Conservation (phyloP, 805 yeast species). For the Wickerhamiella domercqiae region DNA sequence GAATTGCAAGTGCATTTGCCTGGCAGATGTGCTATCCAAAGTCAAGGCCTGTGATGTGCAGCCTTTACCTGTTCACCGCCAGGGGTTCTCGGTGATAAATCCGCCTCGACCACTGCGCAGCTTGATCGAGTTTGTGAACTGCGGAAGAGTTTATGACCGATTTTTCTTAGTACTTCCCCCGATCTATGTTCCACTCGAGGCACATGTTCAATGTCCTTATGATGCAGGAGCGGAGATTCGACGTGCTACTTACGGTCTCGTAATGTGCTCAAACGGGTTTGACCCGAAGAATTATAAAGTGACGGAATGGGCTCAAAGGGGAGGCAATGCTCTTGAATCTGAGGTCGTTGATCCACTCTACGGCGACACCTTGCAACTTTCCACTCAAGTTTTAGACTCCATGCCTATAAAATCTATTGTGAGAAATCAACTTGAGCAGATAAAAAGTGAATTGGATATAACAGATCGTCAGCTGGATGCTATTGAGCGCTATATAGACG, state of each 20-base stretch:
- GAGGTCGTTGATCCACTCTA: slow-evolving; percentile 1
- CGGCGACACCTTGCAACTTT: neutral
- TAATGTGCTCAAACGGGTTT: slow-evolving; percentile 1
- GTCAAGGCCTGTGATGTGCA: neutral
- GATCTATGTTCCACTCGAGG: neutral
- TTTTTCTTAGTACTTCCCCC: slow-evolving; percentile 2
- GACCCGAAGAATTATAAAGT: neutral
- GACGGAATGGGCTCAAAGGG: neutral
- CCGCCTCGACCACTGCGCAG: slow-evolving; percentile 1
- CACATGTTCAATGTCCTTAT: neutral
- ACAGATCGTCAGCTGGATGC: neutral
- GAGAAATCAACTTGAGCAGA: slow-evolving; percentile 4
- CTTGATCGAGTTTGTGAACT: slow-evolving; percentile 2
- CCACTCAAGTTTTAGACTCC: neutral
- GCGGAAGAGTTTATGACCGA: slow-evolving; percentile 4
- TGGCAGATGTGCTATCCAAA: neutral
- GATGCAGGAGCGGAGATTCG: slow-evolving; percentile 4
- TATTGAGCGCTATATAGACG: neutral
- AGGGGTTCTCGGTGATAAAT: slow-evolving; percentile 3
- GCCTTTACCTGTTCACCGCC: slow-evolving; percentile 2
- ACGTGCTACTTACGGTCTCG: slow-evolving; percentile 2
- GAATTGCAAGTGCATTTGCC: neutral
- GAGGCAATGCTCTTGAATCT: neutral
- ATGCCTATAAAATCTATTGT: neutral
- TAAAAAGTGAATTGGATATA: neutral